Conservation (phyloP, 1,284 basidiomycete genomes). For the Ustilago hordei region DNA sequence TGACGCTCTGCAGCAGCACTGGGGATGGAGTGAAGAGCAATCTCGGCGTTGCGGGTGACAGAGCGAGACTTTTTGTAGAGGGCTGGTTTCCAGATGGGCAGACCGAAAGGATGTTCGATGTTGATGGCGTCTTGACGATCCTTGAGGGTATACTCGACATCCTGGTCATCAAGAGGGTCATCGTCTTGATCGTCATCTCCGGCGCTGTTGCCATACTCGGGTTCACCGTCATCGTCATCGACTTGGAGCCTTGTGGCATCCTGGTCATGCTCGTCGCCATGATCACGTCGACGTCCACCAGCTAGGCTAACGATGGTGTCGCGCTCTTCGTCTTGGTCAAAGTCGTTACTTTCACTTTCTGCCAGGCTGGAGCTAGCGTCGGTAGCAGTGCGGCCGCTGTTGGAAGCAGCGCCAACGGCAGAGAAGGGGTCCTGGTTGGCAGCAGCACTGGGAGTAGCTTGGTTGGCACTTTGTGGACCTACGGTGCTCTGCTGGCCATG, state of each 20-base stretch:
- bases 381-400: slow-evolving; percentile 26
- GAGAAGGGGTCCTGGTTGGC: slow-evolving; percentile 46
- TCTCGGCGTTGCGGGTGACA: slow-evolving; percentile 94
- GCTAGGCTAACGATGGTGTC: slow-evolving; percentile 57
- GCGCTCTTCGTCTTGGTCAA: slow-evolving; percentile 54
- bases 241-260: slow-evolving; percentile 13
- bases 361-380: slow-evolving; percentile 49
- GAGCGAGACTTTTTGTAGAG: slow-evolving; percentile 98
- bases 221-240: slow-evolving; percentile 29
- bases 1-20: slow-evolving; percentile 91
- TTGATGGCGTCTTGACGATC: slow-evolving; percentile 97
- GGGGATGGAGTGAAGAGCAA: slow-evolving; percentile 89
- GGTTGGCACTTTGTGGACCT: slow-evolving; percentile 33
- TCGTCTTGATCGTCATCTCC: slow-evolving; percentile 35
- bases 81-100: slow-evolving; percentile 99
- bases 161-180: slow-evolving; percentile 69
- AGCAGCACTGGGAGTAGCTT: slow-evolving; percentile 12
- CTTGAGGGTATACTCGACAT: slow-evolving; percentile 89
- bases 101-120: slow-evolving; percentile 98
- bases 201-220: slow-evolving; percentile 25
- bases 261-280: slow-evolving; percentile 21
- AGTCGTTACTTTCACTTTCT: slow-evolving; percentile 35
- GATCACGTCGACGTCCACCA: slow-evolving; percentile 37
- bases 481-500: slow-evolving; percentile 43
- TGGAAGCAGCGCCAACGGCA: slow-evolving; percentile 25